phyloP scores from a whole-genome alignment of 2,329 filamentous ascomycete genomes.

The Neofusicoccum sp. region DNA sequence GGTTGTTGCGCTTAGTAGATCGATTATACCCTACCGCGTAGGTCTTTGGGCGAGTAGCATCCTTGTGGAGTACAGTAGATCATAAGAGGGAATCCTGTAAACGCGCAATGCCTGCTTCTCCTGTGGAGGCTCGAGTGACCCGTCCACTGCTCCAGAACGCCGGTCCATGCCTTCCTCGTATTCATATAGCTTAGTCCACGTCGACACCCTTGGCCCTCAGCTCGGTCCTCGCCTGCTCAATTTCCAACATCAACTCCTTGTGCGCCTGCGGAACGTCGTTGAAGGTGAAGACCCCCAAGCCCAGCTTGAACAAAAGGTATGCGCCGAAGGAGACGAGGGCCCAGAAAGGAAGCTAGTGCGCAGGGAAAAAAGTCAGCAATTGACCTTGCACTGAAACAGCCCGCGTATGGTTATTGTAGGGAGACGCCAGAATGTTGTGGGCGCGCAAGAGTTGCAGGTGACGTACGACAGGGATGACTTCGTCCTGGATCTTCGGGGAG shows the following conservation, averaged over 20 bases:
- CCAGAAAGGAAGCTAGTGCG: constrained; percentile 81
- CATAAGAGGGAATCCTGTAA: background rate
- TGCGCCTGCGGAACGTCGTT: constrained; percentile 92
- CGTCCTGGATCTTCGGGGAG: constrained; percentile 71
- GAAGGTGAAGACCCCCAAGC: constrained; percentile 91
- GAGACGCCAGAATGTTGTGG: background rate
- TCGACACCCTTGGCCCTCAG: constrained; percentile 72
- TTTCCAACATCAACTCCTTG: constrained; percentile 82
- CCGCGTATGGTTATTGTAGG: constrained; percentile 11
- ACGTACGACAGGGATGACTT: constrained; percentile 87
- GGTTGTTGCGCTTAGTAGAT: background rate
- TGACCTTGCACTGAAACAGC: background rate
- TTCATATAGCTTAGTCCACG: constrained; percentile 58
- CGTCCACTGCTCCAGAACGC: background rate
- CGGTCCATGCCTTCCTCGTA: background rate
- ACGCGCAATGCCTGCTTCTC: background rate
- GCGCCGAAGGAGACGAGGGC: constrained; percentile 85
- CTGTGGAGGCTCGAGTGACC: background rate
- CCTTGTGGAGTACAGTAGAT: constrained; percentile 8
- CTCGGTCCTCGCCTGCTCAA: constrained; percentile 72
- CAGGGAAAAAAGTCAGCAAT: constrained; percentile 2
- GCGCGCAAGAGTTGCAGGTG: background rate
- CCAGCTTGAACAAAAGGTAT: constrained; percentile 87
- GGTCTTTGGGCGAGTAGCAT: background rate
- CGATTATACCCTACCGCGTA: constrained; percentile 1